Percentiles rank a stretch among this genome's conserved stretches.
These are phyloP conservation scores for Xylaria sp. DNA, from an alignment of 2,329 filamentous ascomycete genomes.

Conservation along the genomic window DNA sequence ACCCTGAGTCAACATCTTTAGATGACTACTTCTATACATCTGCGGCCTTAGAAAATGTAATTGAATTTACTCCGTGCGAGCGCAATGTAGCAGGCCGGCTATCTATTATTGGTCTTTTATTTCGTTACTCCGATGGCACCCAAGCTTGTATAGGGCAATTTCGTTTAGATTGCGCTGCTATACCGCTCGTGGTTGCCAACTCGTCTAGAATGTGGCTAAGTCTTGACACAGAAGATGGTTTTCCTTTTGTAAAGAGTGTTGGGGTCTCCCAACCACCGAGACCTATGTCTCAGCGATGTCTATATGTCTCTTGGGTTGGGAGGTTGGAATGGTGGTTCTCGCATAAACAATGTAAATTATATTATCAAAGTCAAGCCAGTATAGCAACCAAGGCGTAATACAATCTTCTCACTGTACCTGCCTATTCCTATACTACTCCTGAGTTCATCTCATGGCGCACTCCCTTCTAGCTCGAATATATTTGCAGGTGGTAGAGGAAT, in stretches of 20 bases:
- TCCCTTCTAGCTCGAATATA: no score
- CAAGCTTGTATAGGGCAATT: conserved; percentile 9
- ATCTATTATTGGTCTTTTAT: conserved; percentile 6
- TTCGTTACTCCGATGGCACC: conserved; percentile 1
- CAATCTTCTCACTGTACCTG: no score
- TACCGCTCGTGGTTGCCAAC: neutral
- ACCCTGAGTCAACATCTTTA: neutral
- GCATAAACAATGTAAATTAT: neutral
- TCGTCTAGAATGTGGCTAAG: conserved; percentile 4
- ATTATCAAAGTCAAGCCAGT: neutral
- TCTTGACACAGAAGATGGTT: neutral
- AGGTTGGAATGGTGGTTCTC: conserved; percentile 16
- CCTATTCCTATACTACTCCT: no score
- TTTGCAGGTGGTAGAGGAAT: no score
- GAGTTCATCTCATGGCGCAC: no score
- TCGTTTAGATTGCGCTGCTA: conserved; percentile 2
- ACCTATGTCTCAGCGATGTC: neutral
- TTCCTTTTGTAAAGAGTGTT: neutral
- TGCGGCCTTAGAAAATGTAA: neutral
- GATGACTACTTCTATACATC: conserved; percentile 3
- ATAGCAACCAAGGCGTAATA: neutral
- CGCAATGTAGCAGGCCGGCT: neutral
- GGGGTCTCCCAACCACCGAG: neutral
- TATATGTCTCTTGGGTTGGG: conserved; percentile 5
- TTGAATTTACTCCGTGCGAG: neutral